Evolutionary conservation across 352 stramenopile species (phyloP), one percentile per base, ranked within the genome.

Genomic region (Phytophthora fragariae): DNA sequence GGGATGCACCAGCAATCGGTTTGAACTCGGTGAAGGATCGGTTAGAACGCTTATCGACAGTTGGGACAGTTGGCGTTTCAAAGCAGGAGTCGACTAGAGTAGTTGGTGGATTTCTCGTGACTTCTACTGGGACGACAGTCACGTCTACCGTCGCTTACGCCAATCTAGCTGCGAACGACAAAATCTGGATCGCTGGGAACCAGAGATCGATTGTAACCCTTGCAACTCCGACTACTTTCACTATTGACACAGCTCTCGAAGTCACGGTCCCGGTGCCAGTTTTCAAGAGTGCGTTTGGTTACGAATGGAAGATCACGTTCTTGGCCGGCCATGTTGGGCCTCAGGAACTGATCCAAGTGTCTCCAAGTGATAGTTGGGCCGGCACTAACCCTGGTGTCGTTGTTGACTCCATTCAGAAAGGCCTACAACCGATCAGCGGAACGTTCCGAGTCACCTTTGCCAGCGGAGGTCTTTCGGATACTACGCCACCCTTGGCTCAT

Each of bases 311-410:
- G 5, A 86, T 97, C 41, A 96, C 91, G 0, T 97, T 97, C 66
- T 62, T 81, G 6, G 77, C 77, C 2, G 90, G 90, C 5, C 88
- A 97, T 60, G 80, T 97, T 3, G 91, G 91, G 0, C 78, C 97
- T 11, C 92, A 98, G 62, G 86, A 94, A 3, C 63, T 97, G 6
- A 81, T 99, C n/a, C 72, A 92, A 63, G 90, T 94, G 19, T 82
- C 53, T 8, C 75, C 92, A 12, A 96, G 93, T 31, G 92, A 98
- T 57, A 98, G 90, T 12, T 99, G 97, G 97, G 79, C 90, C 0
- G 97, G 97, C 4, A 95, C 93, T n/a, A 99, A 98, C 69, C 88
- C 96, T 1, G 86, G 93, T 2, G 93, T 99, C 53, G 77, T 88
- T 49, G 80, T 97, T 12, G 72, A 88, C 7, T 86, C 83, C 1